These are phyloP conservation scores for Neopestalotiopsis rosae DNA, from an alignment of 2,329 filamentous ascomycete genomes.

Conservation along the genomic window DNA sequence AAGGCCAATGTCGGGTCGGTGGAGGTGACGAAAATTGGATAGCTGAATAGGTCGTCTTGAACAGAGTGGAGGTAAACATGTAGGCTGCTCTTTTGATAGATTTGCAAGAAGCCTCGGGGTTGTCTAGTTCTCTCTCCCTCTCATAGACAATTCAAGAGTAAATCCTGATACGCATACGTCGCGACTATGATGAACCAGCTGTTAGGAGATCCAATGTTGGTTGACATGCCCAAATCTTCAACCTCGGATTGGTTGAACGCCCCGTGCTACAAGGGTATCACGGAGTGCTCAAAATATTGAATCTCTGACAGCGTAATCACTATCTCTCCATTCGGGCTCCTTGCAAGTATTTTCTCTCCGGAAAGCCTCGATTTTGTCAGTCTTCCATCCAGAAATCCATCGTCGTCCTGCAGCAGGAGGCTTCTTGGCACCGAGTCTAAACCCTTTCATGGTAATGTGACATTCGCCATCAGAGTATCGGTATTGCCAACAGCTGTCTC, in stretches of 20 bases:
- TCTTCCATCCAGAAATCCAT: slow-evolving; percentile 7
- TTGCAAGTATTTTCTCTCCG: not conserved
- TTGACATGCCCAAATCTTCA: not conserved
- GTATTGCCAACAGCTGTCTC: slow-evolving; percentile 7
- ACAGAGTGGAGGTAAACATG: not conserved
- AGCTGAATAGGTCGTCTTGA: not conserved
- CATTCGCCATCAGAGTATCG: slow-evolving; percentile 5
- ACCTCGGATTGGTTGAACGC: not conserved
- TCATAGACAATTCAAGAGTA: not conserved
- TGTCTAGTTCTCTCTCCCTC: not conserved
- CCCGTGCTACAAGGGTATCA: not conserved
- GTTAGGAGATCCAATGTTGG: not conserved
- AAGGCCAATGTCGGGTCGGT: not conserved
- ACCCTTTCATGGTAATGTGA: not conserved
- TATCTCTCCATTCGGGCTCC: slow-evolving; percentile 6
- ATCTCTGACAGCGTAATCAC: not conserved
- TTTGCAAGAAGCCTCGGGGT: not conserved
- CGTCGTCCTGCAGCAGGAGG: not conserved
- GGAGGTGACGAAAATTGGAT: not conserved
- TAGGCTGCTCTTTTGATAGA: not conserved
- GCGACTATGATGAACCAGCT: not conserved
- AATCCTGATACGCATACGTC: not conserved
- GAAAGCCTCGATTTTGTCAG: slow-evolving; percentile 10
- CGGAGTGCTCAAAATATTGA: not conserved
- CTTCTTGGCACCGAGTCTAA: slow-evolving; percentile 5